Evolutionary conservation across 306 rosid species (phyloP).

Genomic region (Prunus dulcis): DNA sequence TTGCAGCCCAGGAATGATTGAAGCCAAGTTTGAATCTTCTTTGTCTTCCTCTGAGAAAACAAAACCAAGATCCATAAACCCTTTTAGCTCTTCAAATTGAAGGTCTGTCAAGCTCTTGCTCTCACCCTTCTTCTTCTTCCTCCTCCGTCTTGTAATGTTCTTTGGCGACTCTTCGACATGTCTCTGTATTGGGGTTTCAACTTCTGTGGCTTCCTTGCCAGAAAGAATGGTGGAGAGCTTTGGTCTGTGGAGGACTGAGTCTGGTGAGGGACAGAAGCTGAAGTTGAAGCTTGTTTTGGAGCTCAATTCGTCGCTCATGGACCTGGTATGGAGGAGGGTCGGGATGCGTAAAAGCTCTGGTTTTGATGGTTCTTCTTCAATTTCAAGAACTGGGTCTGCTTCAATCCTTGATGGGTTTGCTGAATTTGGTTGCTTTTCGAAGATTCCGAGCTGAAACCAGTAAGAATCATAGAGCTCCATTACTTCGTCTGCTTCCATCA

Average conservation of each 20-base stretch:
- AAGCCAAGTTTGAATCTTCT: constrained; percentile 69
- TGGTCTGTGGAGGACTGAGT: constrained; percentile 37
- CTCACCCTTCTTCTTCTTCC: constrained; percentile 26
- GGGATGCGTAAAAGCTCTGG: constrained; percentile 29
- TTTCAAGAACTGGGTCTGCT: constrained; percentile 29
- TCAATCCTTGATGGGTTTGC: constrained; percentile 25
- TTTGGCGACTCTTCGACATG: constrained; percentile 12
- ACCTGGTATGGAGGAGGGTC: constrained; percentile 39
- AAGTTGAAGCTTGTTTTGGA: constrained; percentile 38
- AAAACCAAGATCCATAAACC: constrained; percentile 90
- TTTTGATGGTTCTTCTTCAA: constrained; percentile 19
- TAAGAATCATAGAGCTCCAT: constrained; percentile 53
- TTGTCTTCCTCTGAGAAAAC: constrained; percentile 77
- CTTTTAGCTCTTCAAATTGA: constrained; percentile 81
- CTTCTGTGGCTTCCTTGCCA: constrained; percentile 40
- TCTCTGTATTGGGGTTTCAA: constrained; percentile 14
- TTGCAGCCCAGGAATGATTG: constrained; percentile 82
- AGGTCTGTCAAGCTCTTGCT: constrained; percentile 85
- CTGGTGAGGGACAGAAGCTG: constrained; percentile 43
- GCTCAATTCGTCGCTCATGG: constrained; percentile 66
- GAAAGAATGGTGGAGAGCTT: constrained; percentile 53
- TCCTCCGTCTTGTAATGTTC: background rate
- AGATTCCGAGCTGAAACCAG: constrained; percentile 54
- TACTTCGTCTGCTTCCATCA: constrained; percentile 62
- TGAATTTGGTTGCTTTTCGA: constrained; percentile 28